These are phyloP conservation scores for Solanum stenotomum DNA, from an alignment of 257 asterid species.

Conservation along the genomic window DNA sequence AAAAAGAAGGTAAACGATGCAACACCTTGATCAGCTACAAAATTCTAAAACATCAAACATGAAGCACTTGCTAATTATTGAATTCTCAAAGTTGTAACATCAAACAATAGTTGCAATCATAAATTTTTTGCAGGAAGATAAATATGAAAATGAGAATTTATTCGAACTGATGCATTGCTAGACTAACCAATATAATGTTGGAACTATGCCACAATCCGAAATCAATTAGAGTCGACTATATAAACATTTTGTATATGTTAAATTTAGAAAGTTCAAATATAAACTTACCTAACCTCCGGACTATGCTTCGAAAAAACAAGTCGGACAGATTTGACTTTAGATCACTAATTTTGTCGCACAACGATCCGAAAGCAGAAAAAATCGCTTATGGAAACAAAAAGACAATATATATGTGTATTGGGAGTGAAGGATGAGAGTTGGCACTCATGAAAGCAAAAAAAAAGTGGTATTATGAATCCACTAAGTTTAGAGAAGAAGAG, in stretches of 20 bases:
- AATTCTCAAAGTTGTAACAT: not conserved
- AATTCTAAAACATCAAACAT: not conserved
- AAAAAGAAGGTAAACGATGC: too few species aligned
- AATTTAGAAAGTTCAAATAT: not conserved
- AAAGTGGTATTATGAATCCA: not conserved
- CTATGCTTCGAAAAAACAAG: not conserved
- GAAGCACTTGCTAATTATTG: not conserved
- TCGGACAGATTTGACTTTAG: not conserved
- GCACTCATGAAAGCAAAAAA: not conserved
- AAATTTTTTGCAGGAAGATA: not conserved
- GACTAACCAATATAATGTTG: too few species aligned
- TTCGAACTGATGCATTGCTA: not conserved
- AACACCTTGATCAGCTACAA: not conserved
- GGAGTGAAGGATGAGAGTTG: not conserved
- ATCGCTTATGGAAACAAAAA: too few species aligned
- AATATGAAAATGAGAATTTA: not conserved
- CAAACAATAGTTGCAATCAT: not conserved
- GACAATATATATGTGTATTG: too few species aligned
- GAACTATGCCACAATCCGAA: not conserved
- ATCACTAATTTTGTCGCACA: not conserved
- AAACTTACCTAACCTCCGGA: not conserved
- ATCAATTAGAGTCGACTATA: not conserved
- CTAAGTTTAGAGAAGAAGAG: not conserved
- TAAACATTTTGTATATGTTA: not conserved
- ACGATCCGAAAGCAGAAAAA: not conserved